Conservation (phyloP, 129 eudicot species). For the Chrysanthemum makinoi region DNA sequence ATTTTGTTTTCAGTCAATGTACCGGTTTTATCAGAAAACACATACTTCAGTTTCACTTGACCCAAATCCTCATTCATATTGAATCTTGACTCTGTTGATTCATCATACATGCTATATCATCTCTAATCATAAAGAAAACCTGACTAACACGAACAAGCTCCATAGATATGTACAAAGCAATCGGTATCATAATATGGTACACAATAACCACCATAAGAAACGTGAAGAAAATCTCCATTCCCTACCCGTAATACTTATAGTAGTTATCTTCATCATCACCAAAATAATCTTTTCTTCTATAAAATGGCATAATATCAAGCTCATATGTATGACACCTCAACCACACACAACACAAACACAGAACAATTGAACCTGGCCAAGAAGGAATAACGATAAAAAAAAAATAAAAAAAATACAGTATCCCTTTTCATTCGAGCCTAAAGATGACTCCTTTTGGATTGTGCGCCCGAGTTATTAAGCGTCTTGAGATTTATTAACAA, state of each 20-base stretch:
- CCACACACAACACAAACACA: constrained; percentile 66
- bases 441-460: constrained; percentile 80
- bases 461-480: constrained; percentile 87
- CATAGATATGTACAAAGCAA: constrained; percentile 89
- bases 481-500: too few relatives aligned
- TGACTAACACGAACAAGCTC: constrained; percentile 95
- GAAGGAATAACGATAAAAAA: constrained; percentile 59
- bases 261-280: constrained; percentile 29
- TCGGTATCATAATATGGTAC: constrained; percentile 89
- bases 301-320: constrained; percentile 64
- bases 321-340: constrained; percentile 66
- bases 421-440: constrained; percentile 83
- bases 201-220: constrained; percentile 87
- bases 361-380: constrained; percentile 59
- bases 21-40: constrained; percentile 91
- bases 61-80: too few relatives aligned
- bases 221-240: constrained; percentile 79
- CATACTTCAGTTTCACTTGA: too few relatives aligned
- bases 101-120: constrained; percentile 30
- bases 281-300: constrained; percentile 62
- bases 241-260: constrained; percentile 59
- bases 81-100: too few relatives aligned
- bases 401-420: constrained; percentile 43
- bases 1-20: constrained; percentile 95
- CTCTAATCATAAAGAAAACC: constrained; percentile 86